Evolutionary conservation across 2,329 filamentous ascomycete genomes (phyloP).

Genomic region (Mariannaea elegans): DNA sequence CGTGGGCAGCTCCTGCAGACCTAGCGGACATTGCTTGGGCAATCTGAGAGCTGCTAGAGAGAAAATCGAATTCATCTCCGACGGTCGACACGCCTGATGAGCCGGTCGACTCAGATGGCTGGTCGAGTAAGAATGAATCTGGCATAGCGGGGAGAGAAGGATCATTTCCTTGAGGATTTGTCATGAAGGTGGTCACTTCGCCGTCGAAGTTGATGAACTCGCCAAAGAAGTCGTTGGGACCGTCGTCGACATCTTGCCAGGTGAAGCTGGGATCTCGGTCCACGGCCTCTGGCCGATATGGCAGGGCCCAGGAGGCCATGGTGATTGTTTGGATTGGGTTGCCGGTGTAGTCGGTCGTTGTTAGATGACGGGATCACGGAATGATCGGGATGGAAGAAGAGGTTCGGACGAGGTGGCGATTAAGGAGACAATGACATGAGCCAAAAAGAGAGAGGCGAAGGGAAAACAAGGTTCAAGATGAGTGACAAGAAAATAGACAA

Average conservation of each 20-base stretch:
- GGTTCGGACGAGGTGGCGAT: slow-evolving; percentile 25
- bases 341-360: slow-evolving; percentile 15
- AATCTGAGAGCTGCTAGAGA: slow-evolving; percentile 46
- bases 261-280: slow-evolving; percentile 48
- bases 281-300: slow-evolving; percentile 45
- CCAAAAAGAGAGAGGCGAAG: slow-evolving; percentile 6
- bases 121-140: slow-evolving; percentile 42
- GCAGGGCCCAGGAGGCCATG: slow-evolving; percentile 50
- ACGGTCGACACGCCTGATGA: slow-evolving; percentile 48
- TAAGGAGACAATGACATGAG: slow-evolving; percentile 31
- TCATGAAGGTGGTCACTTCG: slow-evolving; percentile 35
- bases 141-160: slow-evolving; percentile 37
- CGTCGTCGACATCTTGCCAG: slow-evolving; percentile 46
- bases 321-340: slow-evolving; percentile 13
- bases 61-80: slow-evolving; percentile 48
- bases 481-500: slow-evolving; percentile 33
- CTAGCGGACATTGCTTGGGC: slow-evolving; percentile 34
- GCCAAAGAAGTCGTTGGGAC: slow-evolving; percentile 46
- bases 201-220: slow-evolving; percentile 50
- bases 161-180: slow-evolving; percentile 30
- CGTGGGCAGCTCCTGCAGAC: slow-evolving; percentile 32
- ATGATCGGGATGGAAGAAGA: slow-evolving; percentile 33
- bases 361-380: slow-evolving; percentile 20
- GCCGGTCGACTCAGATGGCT: slow-evolving; percentile 43
- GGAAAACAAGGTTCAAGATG: slow-evolving; percentile 38